Conservation (phyloP, 2,329 filamentous ascomycete genomes). For the Ambrosiella xylebori region DNA sequence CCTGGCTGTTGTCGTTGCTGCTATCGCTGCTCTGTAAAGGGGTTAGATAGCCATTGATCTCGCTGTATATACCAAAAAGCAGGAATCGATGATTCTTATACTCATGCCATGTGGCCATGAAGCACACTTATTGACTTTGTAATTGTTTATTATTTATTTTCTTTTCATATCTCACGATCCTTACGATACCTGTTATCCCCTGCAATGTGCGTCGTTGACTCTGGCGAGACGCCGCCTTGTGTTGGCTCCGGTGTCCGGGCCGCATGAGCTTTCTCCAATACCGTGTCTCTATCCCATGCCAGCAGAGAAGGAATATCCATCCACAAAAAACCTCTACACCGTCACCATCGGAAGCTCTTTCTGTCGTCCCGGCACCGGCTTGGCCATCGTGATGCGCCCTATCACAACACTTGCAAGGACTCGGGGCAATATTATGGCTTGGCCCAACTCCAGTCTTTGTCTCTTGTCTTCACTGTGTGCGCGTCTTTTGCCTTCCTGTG, state of each 20-base stretch:
- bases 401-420: not conserved
- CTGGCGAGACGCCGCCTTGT: not conserved
- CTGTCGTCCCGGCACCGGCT: not conserved
- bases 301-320: not conserved
- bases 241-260: not conserved
- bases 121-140: not conserved
- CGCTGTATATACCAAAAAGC: not conserved
- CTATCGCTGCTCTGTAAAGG: constrained; percentile 9
- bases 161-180: constrained; percentile 13
- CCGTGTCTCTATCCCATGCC: not conserved
- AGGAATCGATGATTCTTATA: not conserved
- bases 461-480: not conserved
- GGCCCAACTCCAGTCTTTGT: not conserved
- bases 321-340: too few species aligned
- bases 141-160: not conserved
- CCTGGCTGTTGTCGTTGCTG: constrained; percentile 5
- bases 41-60: not conserved
- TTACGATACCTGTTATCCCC: constrained; percentile 12
- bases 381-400: too few species aligned
- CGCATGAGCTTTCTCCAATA: not conserved
- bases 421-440: not conserved
- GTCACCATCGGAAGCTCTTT: not conserved
- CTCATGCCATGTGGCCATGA: not conserved
- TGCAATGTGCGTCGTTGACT: constrained; percentile 2
- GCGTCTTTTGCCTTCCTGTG: not conserved